Evolutionary conservation across 306 rosid genomes (phyloP), one percentile per base, ranked within the genome.

Genomic region (Phaseolus lunatus): DNA sequence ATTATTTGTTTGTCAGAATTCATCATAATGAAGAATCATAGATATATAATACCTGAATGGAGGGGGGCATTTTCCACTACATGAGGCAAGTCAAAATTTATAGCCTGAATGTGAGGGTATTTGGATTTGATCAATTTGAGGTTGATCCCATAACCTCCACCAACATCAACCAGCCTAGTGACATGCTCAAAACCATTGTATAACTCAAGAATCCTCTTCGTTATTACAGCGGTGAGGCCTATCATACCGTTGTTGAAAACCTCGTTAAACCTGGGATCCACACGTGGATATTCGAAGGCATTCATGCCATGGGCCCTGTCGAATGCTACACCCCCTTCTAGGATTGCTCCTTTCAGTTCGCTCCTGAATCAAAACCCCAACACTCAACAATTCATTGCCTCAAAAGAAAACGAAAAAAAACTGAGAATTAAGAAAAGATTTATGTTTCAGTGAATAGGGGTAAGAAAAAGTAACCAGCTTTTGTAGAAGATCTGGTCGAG

Each of bases 91-190:
- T 37, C 43, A 37, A 37, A 37, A 8, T 37, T 37, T 8, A 37
- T 37, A 37, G 43, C 43, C 11, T 37, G 2, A 37, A 37, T 37
- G 11, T 37, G 43, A 37, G 43, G 43, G 43, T 37, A 1, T 37
- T 37, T 37, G 24, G 93, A 81, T 11, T 81, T 85, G 61, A 92
- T 86, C 45, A 84, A 23, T n/a, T 67, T 78, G 23, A 90, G 83
- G 1, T 85, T 82, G 12, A 70, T 49, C 16, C 95, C 93, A 3
- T 84, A 39, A 15, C 89, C 87, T 41, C 92, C 92, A 3, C 96
- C 93, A 81, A 91, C 89, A 33, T 92, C 95, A 4, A 90, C 90
- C 0, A 90, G 29, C 27, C 48, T 84, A 3, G 61, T 68, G 10
- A 92, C 18, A 4, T 75, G 5, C 20, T 79, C 78, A 75, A 92